A percentile compares a stretch with the other conserved stretches of the same genome.
Conservation (phyloP, 2,329 filamentous ascomycete species). For the Cyclaneusma minus region DNA sequence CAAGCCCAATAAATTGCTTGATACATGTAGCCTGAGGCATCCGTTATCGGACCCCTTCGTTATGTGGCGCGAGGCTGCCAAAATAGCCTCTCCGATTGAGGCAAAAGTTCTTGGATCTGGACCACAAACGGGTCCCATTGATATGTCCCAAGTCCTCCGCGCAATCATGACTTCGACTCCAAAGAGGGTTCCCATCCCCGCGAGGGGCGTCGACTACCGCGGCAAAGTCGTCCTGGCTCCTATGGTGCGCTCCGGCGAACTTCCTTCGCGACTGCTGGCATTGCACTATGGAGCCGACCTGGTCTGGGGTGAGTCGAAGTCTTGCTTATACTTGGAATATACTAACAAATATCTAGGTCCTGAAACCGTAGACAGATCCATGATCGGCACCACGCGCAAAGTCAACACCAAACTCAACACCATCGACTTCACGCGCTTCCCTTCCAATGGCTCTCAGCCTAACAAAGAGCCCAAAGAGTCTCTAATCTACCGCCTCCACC, state of each 20-base stretch:
- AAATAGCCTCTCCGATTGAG: no score
- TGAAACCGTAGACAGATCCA: slow-evolving; percentile 81
- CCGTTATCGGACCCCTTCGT: no score
- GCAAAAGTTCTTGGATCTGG: slow-evolving; percentile 1
- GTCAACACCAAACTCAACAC: slow-evolving; percentile 63
- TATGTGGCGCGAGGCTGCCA: no score
- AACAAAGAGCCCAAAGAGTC: slow-evolving; percentile 40
- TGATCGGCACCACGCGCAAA: slow-evolving; percentile 73
- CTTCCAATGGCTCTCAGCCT: slow-evolving; percentile 51
- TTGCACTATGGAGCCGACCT: slow-evolving; percentile 93
- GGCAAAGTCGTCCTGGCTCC: slow-evolving; percentile 89
- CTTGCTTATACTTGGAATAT: slow-evolving; percentile 4
- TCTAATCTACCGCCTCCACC: slow-evolving; percentile 74
- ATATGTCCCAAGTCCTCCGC: no score
- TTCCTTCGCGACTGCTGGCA: slow-evolving; percentile 75
- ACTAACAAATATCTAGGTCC: slow-evolving; percentile 39
- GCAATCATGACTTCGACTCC: slow-evolving; percentile 40
- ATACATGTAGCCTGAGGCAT: no score
- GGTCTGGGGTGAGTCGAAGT: slow-evolving; percentile 63
- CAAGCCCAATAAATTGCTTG: no score
- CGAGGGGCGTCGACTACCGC: slow-evolving; percentile 81
- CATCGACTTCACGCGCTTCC: slow-evolving; percentile 68
- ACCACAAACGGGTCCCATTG: no score
- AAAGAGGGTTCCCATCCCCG: slow-evolving; percentile 69
- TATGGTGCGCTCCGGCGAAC: slow-evolving; percentile 95